These are phyloP conservation scores for Penicillium simplicissimum DNA, from an alignment of 495 filamentous ascomycete species.

Conservation along the genomic window DNA sequence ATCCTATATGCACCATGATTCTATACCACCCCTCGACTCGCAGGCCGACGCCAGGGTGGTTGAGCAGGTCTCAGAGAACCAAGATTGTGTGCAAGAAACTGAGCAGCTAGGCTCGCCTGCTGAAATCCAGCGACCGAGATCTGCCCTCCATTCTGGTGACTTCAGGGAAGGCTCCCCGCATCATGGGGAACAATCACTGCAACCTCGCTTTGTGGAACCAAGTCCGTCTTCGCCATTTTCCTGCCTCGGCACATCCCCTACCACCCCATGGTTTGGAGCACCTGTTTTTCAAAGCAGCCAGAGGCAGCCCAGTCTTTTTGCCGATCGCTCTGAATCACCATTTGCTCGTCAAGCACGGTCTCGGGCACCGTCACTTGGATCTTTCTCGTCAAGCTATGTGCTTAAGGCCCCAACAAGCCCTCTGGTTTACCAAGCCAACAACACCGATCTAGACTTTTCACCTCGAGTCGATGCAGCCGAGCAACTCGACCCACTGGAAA, in stretches of 20 bases:
- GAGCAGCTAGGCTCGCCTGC: conserved; percentile 39
- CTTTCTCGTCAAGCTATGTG: conserved; percentile 79
- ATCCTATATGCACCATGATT: conserved; percentile 10
- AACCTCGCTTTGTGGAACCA: conserved; percentile 24
- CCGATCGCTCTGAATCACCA: conserved; percentile 20
- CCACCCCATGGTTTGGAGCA: conserved; percentile 50
- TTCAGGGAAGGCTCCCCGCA: conserved; percentile 64
- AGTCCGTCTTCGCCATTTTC: conserved; percentile 20
- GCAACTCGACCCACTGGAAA: conserved; percentile 41
- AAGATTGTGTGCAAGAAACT: conserved; percentile 2
- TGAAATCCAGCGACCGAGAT: conserved; percentile 79
- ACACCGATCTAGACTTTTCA: conserved; percentile 75
- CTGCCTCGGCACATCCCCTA: conserved; percentile 45
- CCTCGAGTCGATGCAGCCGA: conserved; percentile 36
- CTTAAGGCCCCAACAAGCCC: conserved; percentile 91
- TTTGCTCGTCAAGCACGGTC: conserved; percentile 28
- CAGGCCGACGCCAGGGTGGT: conserved; percentile 3
- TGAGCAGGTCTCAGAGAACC: conserved; percentile 10
- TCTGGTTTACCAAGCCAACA: conserved; percentile 84
- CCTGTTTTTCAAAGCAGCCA: conserved; percentile 24
- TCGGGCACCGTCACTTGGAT: conserved; percentile 66
- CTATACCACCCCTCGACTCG: conserved; percentile 7
- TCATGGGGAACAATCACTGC: conserved; percentile 27
- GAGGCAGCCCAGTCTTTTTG: conserved; percentile 17
- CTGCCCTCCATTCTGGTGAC: conserved; percentile 86